Conservation (phyloP, 1,284 basidiomycete genomes). For the Limonomyces culmigenus region DNA sequence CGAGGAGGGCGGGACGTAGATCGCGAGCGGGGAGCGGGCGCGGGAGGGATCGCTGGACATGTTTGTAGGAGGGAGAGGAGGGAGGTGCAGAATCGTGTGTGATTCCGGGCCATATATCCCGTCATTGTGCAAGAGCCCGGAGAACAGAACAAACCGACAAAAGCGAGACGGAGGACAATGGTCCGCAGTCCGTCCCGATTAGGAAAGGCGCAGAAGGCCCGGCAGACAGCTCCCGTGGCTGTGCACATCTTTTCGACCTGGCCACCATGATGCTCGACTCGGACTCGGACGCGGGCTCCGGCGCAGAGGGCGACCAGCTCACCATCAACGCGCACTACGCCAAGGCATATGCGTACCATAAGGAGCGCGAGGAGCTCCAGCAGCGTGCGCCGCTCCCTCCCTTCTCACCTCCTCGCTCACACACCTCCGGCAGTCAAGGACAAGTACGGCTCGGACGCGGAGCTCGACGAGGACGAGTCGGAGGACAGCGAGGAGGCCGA, state of each 20-base stretch:
- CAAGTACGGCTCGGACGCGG: slow-evolving; percentile 66
- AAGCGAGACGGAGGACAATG: not conserved
- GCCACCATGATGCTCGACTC: slow-evolving; percentile 28
- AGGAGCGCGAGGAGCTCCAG: slow-evolving; percentile 69
- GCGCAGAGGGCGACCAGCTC: slow-evolving; percentile 24
- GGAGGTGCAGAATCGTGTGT: too few species aligned
- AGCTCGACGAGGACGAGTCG: slow-evolving; percentile 29
- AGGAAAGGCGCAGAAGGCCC: not conserved
- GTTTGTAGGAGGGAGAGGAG: too few species aligned
- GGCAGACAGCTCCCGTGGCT: not conserved
- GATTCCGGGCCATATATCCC: too few species aligned
- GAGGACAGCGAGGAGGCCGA: slow-evolving; percentile 67
- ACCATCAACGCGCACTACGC: slow-evolving; percentile 74
- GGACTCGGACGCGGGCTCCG: slow-evolving; percentile 21
- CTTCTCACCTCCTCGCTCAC: not conserved
- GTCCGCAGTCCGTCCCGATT: not conserved
- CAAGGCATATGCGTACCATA: slow-evolving; percentile 65
- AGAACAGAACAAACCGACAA: not conserved
- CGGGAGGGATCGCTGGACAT: too few species aligned
- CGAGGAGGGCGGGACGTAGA: too few species aligned
- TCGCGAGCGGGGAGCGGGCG: too few species aligned
- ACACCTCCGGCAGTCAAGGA: slow-evolving; percentile 48
- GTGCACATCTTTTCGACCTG: not conserved
- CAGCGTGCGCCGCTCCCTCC: slow-evolving; percentile 33
- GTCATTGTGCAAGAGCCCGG: not conserved